Conservation (phyloP, 2,329 filamentous ascomycete genomes). For the Xylariaceae sp. region DNA sequence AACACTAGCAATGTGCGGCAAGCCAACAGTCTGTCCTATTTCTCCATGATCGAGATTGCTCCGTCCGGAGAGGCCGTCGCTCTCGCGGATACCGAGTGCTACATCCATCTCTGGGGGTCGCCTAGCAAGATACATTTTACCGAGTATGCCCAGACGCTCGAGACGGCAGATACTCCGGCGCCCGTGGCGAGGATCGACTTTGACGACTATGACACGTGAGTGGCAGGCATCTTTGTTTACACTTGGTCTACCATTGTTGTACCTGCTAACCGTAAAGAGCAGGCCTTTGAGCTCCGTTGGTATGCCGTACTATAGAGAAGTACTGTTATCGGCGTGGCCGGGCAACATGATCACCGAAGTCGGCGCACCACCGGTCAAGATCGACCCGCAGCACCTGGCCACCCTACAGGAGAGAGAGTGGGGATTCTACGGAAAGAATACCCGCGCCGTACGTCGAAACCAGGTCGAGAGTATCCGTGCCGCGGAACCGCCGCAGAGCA, state of each 20-base stretch:
- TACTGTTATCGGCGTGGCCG: slow-evolving; percentile 84
- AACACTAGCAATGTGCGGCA: slow-evolving; percentile 82
- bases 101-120: slow-evolving; percentile 83
- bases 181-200: slow-evolving; percentile 59
- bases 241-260: too few relatives aligned
- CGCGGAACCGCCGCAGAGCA: slow-evolving; percentile 52
- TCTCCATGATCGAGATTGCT: slow-evolving; percentile 79
- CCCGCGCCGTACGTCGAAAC: slow-evolving; percentile 67
- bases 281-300: slow-evolving; percentile 80
- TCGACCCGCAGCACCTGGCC: slow-evolving; percentile 65
- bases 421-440: slow-evolving; percentile 73
- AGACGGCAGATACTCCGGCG: slow-evolving; percentile 65
- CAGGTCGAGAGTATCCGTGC: slow-evolving; percentile 74
- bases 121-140: slow-evolving; percentile 81
- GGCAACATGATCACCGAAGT: slow-evolving; percentile 77
- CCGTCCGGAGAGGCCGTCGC: slow-evolving; percentile 82
- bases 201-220: slow-evolving; percentile 60
- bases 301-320: slow-evolving; percentile 89
- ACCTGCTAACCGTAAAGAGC: too few relatives aligned
- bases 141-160: slow-evolving; percentile 70
- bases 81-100: slow-evolving; percentile 71
- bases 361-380: slow-evolving; percentile 70
- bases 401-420: slow-evolving; percentile 67
- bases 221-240: too few relatives aligned
- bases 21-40: slow-evolving; percentile 67